Conservation (phyloP, 441 rosid species). For the Populus hybrid region DNA sequence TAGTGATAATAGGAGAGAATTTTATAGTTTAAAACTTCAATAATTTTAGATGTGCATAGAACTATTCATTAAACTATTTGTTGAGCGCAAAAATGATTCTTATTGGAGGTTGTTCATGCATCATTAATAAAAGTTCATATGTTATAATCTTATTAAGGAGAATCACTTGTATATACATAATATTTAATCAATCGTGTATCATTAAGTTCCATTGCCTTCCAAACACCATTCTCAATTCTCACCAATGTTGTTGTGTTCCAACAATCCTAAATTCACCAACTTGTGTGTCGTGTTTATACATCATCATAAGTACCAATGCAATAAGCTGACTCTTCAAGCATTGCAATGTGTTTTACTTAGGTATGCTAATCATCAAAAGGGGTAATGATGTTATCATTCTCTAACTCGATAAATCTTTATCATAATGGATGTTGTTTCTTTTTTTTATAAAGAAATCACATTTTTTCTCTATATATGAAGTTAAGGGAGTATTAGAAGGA, state of each 20-base stretch:
- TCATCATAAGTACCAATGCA: not conserved
- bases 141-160: not conserved
- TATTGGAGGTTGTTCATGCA: conserved; percentile 3
- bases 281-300: conserved; percentile 5
- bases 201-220: not conserved
- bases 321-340: not conserved
- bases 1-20: not conserved
- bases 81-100: not conserved
- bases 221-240: not conserved
- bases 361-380: too few relatives aligned
- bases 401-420: too few relatives aligned
- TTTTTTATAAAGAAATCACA: too few relatives aligned
- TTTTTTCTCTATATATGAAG: not conserved
- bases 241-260: not conserved
- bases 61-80: not conserved
- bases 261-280: not conserved
- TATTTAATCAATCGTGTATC: not conserved
- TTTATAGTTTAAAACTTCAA: not conserved
- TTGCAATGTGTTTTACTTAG: too few relatives aligned
- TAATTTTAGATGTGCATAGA: not conserved
- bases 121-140: not conserved
- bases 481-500: not conserved
- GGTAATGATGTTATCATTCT: too few relatives aligned
- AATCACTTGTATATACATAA: not conserved
- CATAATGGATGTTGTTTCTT: too few relatives aligned